phyloP scores from a whole-genome alignment of 1,284 basidiomycete genomes.

The Athelia sp. region DNA sequence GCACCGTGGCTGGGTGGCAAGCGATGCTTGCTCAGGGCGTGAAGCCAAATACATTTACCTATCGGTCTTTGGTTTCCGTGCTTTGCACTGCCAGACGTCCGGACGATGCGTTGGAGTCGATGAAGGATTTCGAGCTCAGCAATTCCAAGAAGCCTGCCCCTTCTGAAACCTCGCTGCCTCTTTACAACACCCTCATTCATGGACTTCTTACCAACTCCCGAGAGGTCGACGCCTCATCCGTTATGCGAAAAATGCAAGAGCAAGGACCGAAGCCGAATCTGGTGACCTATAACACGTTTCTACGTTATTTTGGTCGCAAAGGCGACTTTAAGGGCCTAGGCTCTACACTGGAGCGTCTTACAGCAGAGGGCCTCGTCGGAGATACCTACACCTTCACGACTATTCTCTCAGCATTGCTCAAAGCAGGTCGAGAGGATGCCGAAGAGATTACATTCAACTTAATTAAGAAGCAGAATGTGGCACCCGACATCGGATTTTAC shows the following conservation, averaged over 20 bases:
- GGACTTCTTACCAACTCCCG: constrained; percentile 47
- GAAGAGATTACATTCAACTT: constrained; percentile 54
- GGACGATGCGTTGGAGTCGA: constrained; percentile 42
- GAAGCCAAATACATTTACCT: constrained; percentile 48
- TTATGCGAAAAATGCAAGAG: constrained; percentile 46
- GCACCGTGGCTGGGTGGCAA: constrained; percentile 52
- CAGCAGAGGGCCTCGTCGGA: constrained; percentile 46
- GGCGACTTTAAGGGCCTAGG: constrained; percentile 59
- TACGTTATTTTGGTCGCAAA: constrained; percentile 58
- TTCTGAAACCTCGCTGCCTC: constrained; percentile 25
- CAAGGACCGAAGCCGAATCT: constrained; percentile 61
- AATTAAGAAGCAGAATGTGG: constrained; percentile 71
- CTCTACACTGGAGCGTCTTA: constrained; percentile 49
- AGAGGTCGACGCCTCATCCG: constrained; percentile 35
- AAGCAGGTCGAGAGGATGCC: constrained; percentile 62
- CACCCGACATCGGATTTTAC: constrained; percentile 69
- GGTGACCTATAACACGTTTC: constrained; percentile 74
- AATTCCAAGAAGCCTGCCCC: constrained; percentile 14
- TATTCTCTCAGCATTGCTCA: constrained; percentile 69
- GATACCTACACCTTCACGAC: constrained; percentile 82
- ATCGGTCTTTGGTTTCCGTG: constrained; percentile 56
- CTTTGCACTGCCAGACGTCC: constrained; percentile 44
- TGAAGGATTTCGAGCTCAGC: constrained; percentile 43
- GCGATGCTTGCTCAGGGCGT: constrained; percentile 49
- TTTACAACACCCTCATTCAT: constrained; percentile 64